A percentile compares a stretch with the other conserved stretches of the same genome.
phyloP scores from a whole-genome alignment of 805 yeast species.

The Starmerella bacillaris region DNA sequence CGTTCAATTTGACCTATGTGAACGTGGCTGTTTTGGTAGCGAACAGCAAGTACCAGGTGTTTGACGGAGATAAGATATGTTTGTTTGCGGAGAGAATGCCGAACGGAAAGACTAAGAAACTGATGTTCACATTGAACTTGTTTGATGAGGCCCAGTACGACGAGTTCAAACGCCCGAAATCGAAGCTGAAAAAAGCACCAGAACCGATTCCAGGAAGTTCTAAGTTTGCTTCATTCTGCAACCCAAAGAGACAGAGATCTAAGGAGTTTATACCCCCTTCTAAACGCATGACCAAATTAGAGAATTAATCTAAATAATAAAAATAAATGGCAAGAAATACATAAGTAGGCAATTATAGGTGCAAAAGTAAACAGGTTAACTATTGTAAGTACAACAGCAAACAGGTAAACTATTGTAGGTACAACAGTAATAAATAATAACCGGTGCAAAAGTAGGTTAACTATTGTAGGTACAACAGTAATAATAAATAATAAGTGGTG shows the following conservation, averaged over 20 bases:
- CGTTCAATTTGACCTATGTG: conserved; percentile 61
- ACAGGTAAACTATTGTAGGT: too few relatives aligned
- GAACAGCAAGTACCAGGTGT: conserved; percentile 36
- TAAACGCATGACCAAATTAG: conserved; percentile 6
- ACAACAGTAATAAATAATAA: too few relatives aligned
- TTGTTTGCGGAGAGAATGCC: conserved; percentile 44
- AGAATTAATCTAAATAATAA: not conserved
- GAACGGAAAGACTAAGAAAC: conserved; percentile 24
- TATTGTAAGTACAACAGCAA: too few relatives aligned
- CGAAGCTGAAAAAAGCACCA: conserved; percentile 2
- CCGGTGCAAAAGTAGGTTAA: too few relatives aligned
- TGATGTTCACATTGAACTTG: conserved; percentile 7
- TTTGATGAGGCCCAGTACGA: conserved; percentile 1
- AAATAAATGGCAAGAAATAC: too few relatives aligned
- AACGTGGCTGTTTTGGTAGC: conserved; percentile 41
- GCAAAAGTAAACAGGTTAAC: too few relatives aligned
- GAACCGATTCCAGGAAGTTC: not conserved
- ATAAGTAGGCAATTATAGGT: too few relatives aligned
- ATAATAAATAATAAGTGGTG: too few relatives aligned
- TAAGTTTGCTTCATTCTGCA: not conserved
- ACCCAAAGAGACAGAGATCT: conserved; percentile 10
- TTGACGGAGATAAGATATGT: conserved; percentile 47
- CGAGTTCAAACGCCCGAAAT: conserved; percentile 5
- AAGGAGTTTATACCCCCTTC: conserved; percentile 10
- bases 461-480: too few relatives aligned